Base-by-base conservation (phyloP, 108 stramenopile genomes). In the Cyclotella cryptica region DNA sequence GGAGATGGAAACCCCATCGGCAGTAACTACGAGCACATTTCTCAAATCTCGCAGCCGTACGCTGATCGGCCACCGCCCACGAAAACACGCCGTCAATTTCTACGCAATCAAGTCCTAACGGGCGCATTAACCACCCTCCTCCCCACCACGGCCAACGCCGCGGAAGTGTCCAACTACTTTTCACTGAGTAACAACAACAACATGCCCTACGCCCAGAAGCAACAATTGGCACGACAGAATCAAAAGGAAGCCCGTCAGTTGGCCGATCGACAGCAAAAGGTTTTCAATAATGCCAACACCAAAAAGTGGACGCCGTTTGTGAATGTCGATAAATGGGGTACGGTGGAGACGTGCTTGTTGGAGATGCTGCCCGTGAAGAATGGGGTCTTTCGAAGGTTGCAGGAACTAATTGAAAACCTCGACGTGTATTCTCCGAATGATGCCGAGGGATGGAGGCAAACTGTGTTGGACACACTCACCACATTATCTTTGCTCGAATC, bases 311-410 rank as follows among this genome's bases (percentile, higher is more conserved):
- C 63, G n/a, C 81, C 74, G 40, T 82, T 82, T 68, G 58, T 40
- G 0, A 75, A 75, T 29, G 65, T 67, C 10, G 71, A 76, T 53
- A 71, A 71, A 35, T 82, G 81, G 81, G 53, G 71, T 26, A 70
- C 52, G 1, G 75, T 75, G 12, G 92, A 93, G 57, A 83, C 74
- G 14, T 90, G 88, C 45, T 75, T 93, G 0, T 64, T 93, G 21
- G 85, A 84, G 72, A 66, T 90, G 57, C 75, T 93, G 18, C 92
- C 92, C 2, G 89, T 93, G 35, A 90, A 85, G 55, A 93, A 93
- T 68, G 74, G 77, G 14, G 79, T 90, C 0, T 93, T 91, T 84
- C 75, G 89, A 28, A 65, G 66, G 40, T 74, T 93, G 63, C 89
- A 90, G 72, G 72, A 84, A 19, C 70, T 87, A 28, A 81, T 91